Conservation (phyloP, 2,329 filamentous ascomycete species). For the Beauveria pseudobassiana region DNA sequence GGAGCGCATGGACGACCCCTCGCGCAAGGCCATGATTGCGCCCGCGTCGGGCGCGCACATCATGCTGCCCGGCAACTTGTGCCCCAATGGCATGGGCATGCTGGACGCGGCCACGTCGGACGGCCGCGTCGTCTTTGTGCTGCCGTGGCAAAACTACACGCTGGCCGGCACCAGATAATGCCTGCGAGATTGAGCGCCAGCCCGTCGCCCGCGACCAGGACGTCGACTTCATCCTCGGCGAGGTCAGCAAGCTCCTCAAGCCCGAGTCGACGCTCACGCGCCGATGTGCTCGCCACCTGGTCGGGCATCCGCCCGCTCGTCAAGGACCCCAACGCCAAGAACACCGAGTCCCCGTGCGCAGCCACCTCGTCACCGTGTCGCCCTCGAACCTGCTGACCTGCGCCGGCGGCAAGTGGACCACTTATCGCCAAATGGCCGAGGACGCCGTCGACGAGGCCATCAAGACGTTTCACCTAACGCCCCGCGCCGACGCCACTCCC, state of each 20-base stretch:
- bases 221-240: conserved; percentile 74
- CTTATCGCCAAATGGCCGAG: conserved; percentile 82
- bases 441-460: conserved; percentile 77
- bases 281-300: conserved; percentile 75
- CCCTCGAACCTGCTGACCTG: conserved; percentile 70
- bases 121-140: conserved; percentile 80
- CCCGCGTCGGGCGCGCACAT: conserved; percentile 79
- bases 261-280: conserved; percentile 68
- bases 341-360: conserved; percentile 75
- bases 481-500: conserved; percentile 39
- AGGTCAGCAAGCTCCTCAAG: conserved; percentile 68
- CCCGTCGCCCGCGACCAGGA: conserved; percentile 69
- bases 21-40: conserved; percentile 64
- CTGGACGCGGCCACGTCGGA: conserved; percentile 77
- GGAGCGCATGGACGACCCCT: conserved; percentile 70
- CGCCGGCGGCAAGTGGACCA: conserved; percentile 82
- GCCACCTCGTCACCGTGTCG: conserved; percentile 71
- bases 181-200: conserved; percentile 59
- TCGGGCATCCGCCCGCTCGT: conserved; percentile 74
- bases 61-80: conserved; percentile 71
- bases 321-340: conserved; percentile 71
- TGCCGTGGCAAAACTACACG: conserved; percentile 81
- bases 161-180: conserved; percentile 78
- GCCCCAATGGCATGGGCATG: conserved; percentile 72
- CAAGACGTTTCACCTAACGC: conserved; percentile 52